Base-by-base conservation (phyloP, 768 basidiomycete species). In the Lactarius evosmus region DNA sequence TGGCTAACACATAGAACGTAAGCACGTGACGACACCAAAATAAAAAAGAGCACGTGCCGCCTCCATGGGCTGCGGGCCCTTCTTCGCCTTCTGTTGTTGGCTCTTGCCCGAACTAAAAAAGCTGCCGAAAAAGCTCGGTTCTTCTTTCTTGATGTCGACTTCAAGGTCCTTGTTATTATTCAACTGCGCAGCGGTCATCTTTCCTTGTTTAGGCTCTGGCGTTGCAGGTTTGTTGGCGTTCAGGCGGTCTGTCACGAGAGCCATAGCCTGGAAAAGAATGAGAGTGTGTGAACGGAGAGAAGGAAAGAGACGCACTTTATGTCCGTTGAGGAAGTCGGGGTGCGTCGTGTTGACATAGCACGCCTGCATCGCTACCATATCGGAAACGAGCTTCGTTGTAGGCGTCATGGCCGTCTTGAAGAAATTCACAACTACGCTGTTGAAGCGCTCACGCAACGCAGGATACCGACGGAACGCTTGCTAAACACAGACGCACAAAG, bases 301-400 rank as follows among this genome's bases (percentile, higher is more conserved):
- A 14, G 27, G 9, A 12, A 27, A 27, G 8, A 46, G 19, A 70
- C 71, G 41, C 60, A 82, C 89, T 78, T 89, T 95, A 78, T 99
- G 96, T 27, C 97, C 97, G 66, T 87, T 91, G 73, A 99, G 84
- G 78, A 99, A 98, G 77, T 99, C 97, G 1, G 97, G 97, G 74
- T 99, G 97, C 1, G 96, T 98, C 16, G 97, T 98, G 78, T 99
- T 99, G 71, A 99, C 89, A 74, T 98, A 99, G 74, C 94, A 96
- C 40, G 95, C 94, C 79, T 98, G 96, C 95, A 98, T 98, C 89
- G 91, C 76, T 57, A 98, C 95, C 79, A 99, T 85, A 70, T 99
- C 96, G 11, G 83, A 74, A 14, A 99, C 96, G 52, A 99, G 85
- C 75, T 98, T 98, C 66, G 87, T 93, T 38, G 97, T 99, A 4